Percentiles rank a stretch among this genome's conserved stretches.
Evolutionary conservation across 768 basidiomycete species (phyloP).

Genomic region (Macrolepiota fuliginosa): DNA sequence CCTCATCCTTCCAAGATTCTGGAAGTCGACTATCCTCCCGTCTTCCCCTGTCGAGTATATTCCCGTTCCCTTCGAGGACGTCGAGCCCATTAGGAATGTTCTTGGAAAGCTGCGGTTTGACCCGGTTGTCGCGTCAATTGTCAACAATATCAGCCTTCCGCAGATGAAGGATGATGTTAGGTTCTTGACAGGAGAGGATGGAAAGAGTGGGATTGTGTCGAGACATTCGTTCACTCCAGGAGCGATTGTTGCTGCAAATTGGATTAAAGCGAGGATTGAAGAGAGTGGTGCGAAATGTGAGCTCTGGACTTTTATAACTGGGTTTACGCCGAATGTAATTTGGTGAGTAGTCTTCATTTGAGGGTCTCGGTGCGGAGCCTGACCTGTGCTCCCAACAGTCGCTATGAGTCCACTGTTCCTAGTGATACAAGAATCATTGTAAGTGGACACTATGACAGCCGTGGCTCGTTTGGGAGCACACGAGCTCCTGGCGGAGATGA

Average conservation of each 20-base stretch:
- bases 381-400: slow-evolving; percentile 32
- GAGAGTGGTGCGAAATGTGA: slow-evolving; percentile 72
- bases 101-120: slow-evolving; percentile 64
- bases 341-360: slow-evolving; percentile 47
- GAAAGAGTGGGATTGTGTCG: slow-evolving; percentile 65
- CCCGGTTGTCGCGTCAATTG: slow-evolving; percentile 62
- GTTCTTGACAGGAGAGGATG: slow-evolving; percentile 84
- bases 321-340: slow-evolving; percentile 86
- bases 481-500: slow-evolving; percentile 59
- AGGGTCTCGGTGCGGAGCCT: background rate
- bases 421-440: slow-evolving; percentile 69
- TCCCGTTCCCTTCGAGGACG: slow-evolving; percentile 55
- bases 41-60: slow-evolving; percentile 41
- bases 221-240: slow-evolving; percentile 82
- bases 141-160: slow-evolving; percentile 64
- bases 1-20: slow-evolving; percentile 64
- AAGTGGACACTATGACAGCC: slow-evolving; percentile 88
- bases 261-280: slow-evolving; percentile 76
- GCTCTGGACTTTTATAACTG: slow-evolving; percentile 60
- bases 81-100: slow-evolving; percentile 54
- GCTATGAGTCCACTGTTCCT: slow-evolving; percentile 52
- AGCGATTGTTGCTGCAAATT: slow-evolving; percentile 60
- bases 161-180: slow-evolving; percentile 71
- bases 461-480: slow-evolving; percentile 80
- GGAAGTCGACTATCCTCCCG: slow-evolving; percentile 69